Base-by-base conservation (phyloP, 106 monocot genomes). In the Cymbidium sinense region DNA sequence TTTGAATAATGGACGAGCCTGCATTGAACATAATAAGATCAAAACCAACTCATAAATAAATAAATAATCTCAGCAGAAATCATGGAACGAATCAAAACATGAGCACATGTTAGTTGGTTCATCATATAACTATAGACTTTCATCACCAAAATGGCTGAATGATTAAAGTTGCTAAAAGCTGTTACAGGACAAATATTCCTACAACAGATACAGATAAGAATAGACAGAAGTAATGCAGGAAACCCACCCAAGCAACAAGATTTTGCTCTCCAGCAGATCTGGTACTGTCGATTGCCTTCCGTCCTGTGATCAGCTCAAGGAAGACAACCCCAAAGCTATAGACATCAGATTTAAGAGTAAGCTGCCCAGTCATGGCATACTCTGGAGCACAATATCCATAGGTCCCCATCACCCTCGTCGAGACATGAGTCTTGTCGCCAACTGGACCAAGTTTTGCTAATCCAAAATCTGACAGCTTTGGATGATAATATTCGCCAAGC, bases 1-100 rank as follows among this genome's bases (percentile, higher is more conserved):
- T 80, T 84, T 91, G 75, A 91, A 91, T 41, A 91, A 47, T 9
- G 91, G 91, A 1, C 88, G 91, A 77, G 91, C 91, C 91, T 91
- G 82, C 70, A 74, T 17, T 39, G 44, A 44, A 27, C 47, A 28
- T 21, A 28, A 47, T n/a, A 19, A 1, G 23, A 74, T 20, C 71
- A 36, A 10, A 34, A 29, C 37, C 21, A 21, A 71, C 71, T 37
- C 6, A 39, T 21, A 71, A 37, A 35, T 67, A 1, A 31, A 67
- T 31, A 67, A 15, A 15, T 11, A 31, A 15, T n/a, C n/a, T n/a
- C 52, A 3, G 20, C 13, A 52, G 52, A 52, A 52, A 13, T n/a
- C 7, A 23, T 23, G 7, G 20, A 58, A n/a, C 23, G 58, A 23
- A 58, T 58, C 23, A 58, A 58, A 58, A 23, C 58, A 58, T 58